phyloP scores from a whole-genome alignment of 331 rosid species.

The Saraca asoca region DNA sequence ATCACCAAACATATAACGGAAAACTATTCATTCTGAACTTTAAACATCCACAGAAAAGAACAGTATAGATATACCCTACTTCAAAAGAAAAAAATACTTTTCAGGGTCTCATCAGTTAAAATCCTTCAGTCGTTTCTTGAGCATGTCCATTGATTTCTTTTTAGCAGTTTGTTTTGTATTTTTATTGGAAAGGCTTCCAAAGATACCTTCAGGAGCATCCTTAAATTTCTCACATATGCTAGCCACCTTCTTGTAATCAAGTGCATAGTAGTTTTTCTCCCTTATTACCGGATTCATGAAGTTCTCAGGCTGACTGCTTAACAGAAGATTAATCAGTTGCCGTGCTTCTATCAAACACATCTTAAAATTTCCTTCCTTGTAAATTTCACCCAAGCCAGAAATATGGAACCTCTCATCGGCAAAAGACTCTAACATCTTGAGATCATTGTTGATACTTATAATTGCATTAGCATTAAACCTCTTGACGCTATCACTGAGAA shows the following conservation, averaged over 20 bases:
- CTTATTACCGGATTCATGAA: slow-evolving; percentile 97
- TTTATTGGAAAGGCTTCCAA: slow-evolving; percentile 82
- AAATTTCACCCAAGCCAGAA: slow-evolving; percentile 67
- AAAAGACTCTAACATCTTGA: slow-evolving; percentile 64
- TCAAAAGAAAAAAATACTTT: slow-evolving; percentile 34
- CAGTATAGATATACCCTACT: slow-evolving; percentile 31
- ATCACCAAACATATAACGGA: slow-evolving; percentile 27
- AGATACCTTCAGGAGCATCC: slow-evolving; percentile 81
- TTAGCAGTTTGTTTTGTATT: slow-evolving; percentile 69
- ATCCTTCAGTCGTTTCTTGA: slow-evolving; percentile 88
- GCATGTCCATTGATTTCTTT: slow-evolving; percentile 87
- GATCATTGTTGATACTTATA: slow-evolving; percentile 56
- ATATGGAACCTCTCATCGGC: slow-evolving; percentile 72
- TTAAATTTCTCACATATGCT: slow-evolving; percentile 74
- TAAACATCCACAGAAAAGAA: slow-evolving; percentile 28
- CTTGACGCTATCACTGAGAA: slow-evolving; percentile 70
- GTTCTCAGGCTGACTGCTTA: slow-evolving; percentile 91
- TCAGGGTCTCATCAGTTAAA: slow-evolving; percentile 50
- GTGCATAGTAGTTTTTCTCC: slow-evolving; percentile 66
- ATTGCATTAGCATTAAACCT: slow-evolving; percentile 79
- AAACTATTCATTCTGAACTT: slow-evolving; percentile 36
- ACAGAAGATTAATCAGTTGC: slow-evolving; percentile 75
- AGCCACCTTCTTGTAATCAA: slow-evolving; percentile 83
- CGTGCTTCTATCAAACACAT: slow-evolving; percentile 69
- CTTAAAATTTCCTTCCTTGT: slow-evolving; percentile 56